Percentiles rank a stretch among this genome's conserved stretches.
Evolutionary conservation across 2,329 filamentous ascomycete genomes (phyloP).

Genomic region (Neocatenulostroma microsporum): DNA sequence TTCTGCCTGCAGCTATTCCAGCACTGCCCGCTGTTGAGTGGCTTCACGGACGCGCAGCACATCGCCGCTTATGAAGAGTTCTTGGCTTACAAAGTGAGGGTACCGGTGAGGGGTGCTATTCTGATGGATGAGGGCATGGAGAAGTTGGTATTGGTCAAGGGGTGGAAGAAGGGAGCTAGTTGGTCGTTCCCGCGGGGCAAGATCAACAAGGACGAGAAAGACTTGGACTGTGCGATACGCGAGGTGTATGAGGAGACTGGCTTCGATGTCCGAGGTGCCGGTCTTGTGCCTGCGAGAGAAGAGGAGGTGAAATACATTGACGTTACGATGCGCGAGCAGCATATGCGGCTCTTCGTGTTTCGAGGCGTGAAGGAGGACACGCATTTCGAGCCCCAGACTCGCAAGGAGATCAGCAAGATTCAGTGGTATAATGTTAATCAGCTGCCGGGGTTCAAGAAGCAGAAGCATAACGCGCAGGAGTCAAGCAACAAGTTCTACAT

Average conservation of each 20-base stretch:
- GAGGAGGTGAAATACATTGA: slow-evolving; percentile 67
- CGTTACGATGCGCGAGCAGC: slow-evolving; percentile 83
- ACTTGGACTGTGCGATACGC: slow-evolving; percentile 84
- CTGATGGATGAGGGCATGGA: slow-evolving; percentile 93
- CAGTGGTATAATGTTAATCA: slow-evolving; percentile 89
- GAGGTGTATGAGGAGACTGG: slow-evolving; percentile 97
- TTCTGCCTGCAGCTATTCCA: slow-evolving; percentile 90
- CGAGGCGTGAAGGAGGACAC: slow-evolving; percentile 80
- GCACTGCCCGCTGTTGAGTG: slow-evolving; percentile 81
- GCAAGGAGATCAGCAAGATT: slow-evolving; percentile 97
- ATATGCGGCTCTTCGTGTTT: slow-evolving; percentile 88
- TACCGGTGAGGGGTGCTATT: slow-evolving; percentile 90
- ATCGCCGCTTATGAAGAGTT: slow-evolving; percentile 84
- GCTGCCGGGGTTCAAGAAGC: slow-evolving; percentile 71
- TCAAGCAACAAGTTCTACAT: slow-evolving; percentile 86
- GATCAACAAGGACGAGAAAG: slow-evolving; percentile 95
- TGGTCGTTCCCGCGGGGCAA: slow-evolving; percentile 98
- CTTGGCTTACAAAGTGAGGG: slow-evolving; percentile 84
- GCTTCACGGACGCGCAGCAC: slow-evolving; percentile 70
- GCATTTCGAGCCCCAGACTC: slow-evolving; percentile 77
- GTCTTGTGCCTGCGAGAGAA: slow-evolving; percentile 61
- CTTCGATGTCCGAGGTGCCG: slow-evolving; percentile 68
- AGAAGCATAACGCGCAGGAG: slow-evolving; percentile 57
- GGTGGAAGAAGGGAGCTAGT: slow-evolving; percentile 92
- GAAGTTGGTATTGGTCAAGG: slow-evolving; percentile 84